Conservation (phyloP, 140 eudicot genomes). For the Senecio squalidus region DNA sequence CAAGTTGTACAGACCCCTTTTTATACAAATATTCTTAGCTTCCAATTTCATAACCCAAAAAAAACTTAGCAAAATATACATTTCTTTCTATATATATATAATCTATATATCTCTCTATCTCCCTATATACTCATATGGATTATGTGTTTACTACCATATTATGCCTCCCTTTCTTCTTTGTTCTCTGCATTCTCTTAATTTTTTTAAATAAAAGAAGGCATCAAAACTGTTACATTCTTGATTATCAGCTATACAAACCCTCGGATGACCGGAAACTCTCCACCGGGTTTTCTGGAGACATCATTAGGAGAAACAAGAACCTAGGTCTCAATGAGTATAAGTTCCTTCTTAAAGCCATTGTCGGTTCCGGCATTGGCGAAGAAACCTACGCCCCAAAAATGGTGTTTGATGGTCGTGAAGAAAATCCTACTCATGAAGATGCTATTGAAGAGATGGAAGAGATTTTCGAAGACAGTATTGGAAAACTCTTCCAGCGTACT, state of each 20-base stretch:
- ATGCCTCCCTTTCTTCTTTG: conserved; percentile 28
- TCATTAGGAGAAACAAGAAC: conserved; percentile 55
- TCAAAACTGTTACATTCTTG: conserved; percentile 65
- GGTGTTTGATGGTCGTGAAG: conserved; percentile 63
- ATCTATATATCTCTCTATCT: conserved; percentile 6
- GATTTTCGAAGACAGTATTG: conserved; percentile 46
- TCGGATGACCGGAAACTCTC: conserved; percentile 51
- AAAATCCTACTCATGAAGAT: conserved; percentile 40
- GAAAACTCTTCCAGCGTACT: conserved; percentile 37
- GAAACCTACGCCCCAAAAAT: conserved; percentile 76
- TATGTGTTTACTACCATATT: conserved; percentile 19
- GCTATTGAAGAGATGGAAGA: conserved; percentile 70
- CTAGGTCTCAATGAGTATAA: conserved; percentile 74
- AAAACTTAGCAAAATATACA: neutral
- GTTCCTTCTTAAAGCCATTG: conserved; percentile 77
- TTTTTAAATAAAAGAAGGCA: conserved; percentile 29
- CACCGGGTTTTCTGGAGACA: conserved; percentile 57
- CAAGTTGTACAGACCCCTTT: conserved; percentile 28
- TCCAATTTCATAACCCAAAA: conserved; percentile 17
- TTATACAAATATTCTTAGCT: conserved; percentile 14
- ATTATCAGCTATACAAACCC: conserved; percentile 72
- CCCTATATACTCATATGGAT: conserved; percentile 20
- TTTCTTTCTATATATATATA: neutral
- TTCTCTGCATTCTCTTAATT: conserved; percentile 30
- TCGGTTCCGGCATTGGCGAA: conserved; percentile 86